Evolutionary conservation across 345 rosid species (phyloP).

Genomic region (Lepidium didymum): DNA sequence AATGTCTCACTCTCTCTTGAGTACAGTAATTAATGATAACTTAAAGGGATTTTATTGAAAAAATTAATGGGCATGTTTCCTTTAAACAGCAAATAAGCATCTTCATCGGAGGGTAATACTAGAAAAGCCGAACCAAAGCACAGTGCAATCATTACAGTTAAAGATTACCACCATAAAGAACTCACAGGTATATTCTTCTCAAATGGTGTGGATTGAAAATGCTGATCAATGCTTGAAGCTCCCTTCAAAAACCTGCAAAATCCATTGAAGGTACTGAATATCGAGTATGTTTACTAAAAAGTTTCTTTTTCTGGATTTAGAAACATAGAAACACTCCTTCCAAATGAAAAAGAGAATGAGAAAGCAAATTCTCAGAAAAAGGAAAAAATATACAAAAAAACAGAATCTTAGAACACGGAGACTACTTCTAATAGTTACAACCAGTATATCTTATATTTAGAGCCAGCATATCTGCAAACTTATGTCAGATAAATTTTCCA

Average conservation of each 20-base stretch:
- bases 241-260: conserved; percentile 82
- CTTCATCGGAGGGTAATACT: not conserved
- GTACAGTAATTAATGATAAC: not conserved
- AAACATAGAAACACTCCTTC: not conserved
- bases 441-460: not conserved
- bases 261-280: not conserved
- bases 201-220: conserved; percentile 61
- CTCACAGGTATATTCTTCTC: conserved; percentile 91
- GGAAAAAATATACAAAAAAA: not conserved
- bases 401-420: not conserved
- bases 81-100: not conserved
- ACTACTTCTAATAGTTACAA: too few species aligned
- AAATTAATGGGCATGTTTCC: not conserved
- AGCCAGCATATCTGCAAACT: not conserved
- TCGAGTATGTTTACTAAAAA: not conserved
- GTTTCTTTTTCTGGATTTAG: not conserved
- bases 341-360: not conserved
- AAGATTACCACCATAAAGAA: not conserved
- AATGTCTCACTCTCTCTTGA: not conserved
- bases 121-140: not conserved
- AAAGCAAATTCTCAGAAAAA: not conserved
- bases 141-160: not conserved
- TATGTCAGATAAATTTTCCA: not conserved
- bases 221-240: conserved; percentile 87
- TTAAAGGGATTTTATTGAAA: not conserved